A percentile compares a stretch with the other conserved stretches of the same genome.
phyloP scores from a whole-genome alignment of 1,139 yeast species.

The Candida labiduridarum region DNA sequence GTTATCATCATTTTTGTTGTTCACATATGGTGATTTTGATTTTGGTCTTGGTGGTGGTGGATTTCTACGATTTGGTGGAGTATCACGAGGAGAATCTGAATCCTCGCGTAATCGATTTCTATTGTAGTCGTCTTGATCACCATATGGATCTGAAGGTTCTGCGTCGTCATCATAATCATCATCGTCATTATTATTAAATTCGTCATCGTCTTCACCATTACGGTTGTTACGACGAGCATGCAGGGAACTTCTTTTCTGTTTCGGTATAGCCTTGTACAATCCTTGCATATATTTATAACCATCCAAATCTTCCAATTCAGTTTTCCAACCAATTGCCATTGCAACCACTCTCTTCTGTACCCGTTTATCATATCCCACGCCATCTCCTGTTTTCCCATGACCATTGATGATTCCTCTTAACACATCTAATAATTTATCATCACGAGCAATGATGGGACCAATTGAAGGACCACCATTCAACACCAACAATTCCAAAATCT shows the following conservation, averaged over 20 bases:
- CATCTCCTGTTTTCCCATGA: slow-evolving; percentile 39
- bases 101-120: slow-evolving; percentile 19
- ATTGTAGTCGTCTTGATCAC: slow-evolving; percentile 23
- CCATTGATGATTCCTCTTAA: slow-evolving; percentile 52
- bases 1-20: slow-evolving; percentile 9
- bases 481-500: slow-evolving; percentile 71
- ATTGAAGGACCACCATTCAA: slow-evolving; percentile 66
- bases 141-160: slow-evolving; percentile 23
- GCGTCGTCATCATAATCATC: slow-evolving; percentile 17
- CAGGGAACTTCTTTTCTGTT: slow-evolving; percentile 6
- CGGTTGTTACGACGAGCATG: slow-evolving; percentile 1
- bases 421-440: slow-evolving; percentile 69
- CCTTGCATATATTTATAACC: slow-evolving; percentile 54
- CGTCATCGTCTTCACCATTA: slow-evolving; percentile 13
- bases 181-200: slow-evolving; percentile 3
- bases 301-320: slow-evolving; percentile 52
- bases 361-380: slow-evolving; percentile 40
- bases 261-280: slow-evolving; percentile 45
- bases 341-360: slow-evolving; percentile 49
- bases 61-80: slow-evolving; percentile 14
- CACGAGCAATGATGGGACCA: slow-evolving; percentile 61
- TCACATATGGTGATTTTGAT: slow-evolving; percentile 24
- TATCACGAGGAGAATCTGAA: slow-evolving; percentile 17
- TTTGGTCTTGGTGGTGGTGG: slow-evolving; percentile 37
- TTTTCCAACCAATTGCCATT: slow-evolving; percentile 66